Evolutionary conservation across 768 basidiomycete genomes (phyloP).

Genomic region (Suillus americanus): DNA sequence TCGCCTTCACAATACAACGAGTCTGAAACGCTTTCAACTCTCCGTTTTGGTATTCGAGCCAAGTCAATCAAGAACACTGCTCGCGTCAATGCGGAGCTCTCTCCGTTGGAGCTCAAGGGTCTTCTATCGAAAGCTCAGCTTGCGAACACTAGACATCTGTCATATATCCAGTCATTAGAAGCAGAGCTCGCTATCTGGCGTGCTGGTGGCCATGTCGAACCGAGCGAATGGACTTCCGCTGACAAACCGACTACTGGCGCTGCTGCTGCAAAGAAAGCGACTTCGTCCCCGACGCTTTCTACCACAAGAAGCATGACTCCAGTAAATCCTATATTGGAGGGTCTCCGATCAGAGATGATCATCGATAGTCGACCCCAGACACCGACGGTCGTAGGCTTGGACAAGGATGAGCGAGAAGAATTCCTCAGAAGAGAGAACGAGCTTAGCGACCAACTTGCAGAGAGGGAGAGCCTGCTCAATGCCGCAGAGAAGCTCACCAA

Average conservation of each 20-base stretch:
- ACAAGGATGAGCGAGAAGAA: constrained; percentile 97
- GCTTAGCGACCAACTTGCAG: constrained; percentile 87
- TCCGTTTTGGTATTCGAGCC: constrained; percentile 99
- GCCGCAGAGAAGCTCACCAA: constrained; percentile 84
- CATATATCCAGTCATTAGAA: constrained; percentile 87
- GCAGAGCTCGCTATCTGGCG: constrained; percentile 91
- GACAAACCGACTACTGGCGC: constrained; percentile 53
- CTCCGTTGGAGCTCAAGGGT: constrained; percentile 93
- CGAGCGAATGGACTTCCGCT: constrained; percentile 74
- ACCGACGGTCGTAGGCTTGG: constrained; percentile 82
- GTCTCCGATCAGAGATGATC: constrained; percentile 55
- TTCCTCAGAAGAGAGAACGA: constrained; percentile 97
- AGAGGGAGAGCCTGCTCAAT: constrained; percentile 81
- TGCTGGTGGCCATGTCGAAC: constrained; percentile 80
- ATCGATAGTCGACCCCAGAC: constrained; percentile 88
- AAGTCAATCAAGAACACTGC: constrained; percentile 99
- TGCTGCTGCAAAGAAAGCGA: constrained; percentile 44
- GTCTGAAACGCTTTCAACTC: constrained; percentile 90
- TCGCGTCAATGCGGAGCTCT: constrained; percentile 96
- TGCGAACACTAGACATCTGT: constrained; percentile 79
- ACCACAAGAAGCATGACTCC: constrained; percentile 73
- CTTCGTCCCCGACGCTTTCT: constrained; percentile 64
- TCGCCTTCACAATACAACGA: constrained; percentile 98
- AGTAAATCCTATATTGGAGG: constrained; percentile 69
- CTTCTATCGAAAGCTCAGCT: constrained; percentile 87